These are phyloP conservation scores for Diaporthe eres DNA, from an alignment of 2,329 filamentous ascomycete species.

Conservation along the genomic window DNA sequence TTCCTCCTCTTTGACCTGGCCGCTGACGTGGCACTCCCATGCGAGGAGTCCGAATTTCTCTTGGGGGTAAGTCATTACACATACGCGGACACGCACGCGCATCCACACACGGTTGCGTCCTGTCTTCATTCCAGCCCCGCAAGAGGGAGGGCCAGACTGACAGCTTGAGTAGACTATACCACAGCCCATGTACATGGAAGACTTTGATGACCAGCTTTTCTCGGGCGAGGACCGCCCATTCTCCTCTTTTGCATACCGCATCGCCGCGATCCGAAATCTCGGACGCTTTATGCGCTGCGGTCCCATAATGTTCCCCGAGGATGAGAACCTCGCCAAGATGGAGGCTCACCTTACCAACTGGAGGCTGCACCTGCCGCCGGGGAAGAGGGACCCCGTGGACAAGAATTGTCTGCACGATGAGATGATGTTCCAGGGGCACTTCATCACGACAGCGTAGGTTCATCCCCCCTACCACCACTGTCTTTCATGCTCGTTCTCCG, in stretches of 20 bases:
- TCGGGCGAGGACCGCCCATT: constrained; percentile 78
- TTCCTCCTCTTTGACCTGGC: constrained; percentile 78
- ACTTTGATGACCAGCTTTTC: constrained; percentile 85
- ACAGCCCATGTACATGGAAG: constrained; percentile 73
- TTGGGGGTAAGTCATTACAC: constrained; percentile 62
- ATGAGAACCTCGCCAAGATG: constrained; percentile 66
- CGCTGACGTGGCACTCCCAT: constrained; percentile 81
- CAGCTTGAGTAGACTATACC: constrained; percentile 64
- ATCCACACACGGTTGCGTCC: background rate
- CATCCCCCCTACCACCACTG: too few relatives aligned
- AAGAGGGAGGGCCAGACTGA: constrained; percentile 25
- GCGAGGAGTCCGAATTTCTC: constrained; percentile 82
- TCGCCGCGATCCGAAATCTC: constrained; percentile 84
- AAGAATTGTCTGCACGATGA: constrained; percentile 83
- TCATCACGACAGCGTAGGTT: constrained; percentile 75
- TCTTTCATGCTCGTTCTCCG: background rate
- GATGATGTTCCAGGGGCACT: constrained; percentile 91
- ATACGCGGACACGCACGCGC: background rate
- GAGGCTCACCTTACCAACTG: constrained; percentile 77
- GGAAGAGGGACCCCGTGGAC: constrained; percentile 78
- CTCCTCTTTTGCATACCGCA: constrained; percentile 88
- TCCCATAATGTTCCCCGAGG: constrained; percentile 65
- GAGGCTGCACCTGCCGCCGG: constrained; percentile 81
- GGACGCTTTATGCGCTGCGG: constrained; percentile 78
- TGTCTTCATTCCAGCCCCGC: constrained; percentile 1